phyloP scores from a whole-genome alignment of 352 stramenopile species.

The Globisporangium yorkense region DNA sequence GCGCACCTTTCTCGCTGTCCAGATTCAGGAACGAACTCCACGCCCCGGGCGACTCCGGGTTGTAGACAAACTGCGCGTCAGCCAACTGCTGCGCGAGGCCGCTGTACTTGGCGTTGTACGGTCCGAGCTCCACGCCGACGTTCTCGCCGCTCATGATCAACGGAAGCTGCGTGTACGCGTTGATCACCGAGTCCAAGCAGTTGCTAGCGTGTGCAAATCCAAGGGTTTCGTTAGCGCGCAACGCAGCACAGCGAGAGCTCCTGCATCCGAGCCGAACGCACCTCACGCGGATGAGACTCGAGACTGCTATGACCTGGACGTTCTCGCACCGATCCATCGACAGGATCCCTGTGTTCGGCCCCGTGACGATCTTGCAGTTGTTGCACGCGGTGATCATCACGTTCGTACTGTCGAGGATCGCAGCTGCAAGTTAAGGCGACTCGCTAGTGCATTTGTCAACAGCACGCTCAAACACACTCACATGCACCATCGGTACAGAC shows the following conservation, averaged over 20 bases:
- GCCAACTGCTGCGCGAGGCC: slow-evolving; percentile 77
- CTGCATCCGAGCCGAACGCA: slow-evolving; percentile 13
- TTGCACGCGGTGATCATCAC: slow-evolving; percentile 92
- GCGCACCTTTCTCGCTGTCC: slow-evolving; percentile 52
- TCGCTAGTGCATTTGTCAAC: neutral
- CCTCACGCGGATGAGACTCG: slow-evolving; percentile 85
- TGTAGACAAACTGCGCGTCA: slow-evolving; percentile 35
- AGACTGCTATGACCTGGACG: slow-evolving; percentile 83
- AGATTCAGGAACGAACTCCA: slow-evolving; percentile 73
- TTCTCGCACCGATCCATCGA: slow-evolving; percentile 94
- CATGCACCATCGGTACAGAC: too few relatives aligned
- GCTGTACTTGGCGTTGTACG: slow-evolving; percentile 95
- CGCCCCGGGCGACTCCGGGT: slow-evolving; percentile 38
- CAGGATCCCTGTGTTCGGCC: slow-evolving; percentile 89
- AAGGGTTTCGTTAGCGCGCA: neutral
- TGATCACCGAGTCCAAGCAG: slow-evolving; percentile 90
- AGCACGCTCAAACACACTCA: neutral
- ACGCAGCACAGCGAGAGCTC: neutral
- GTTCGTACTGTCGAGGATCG: slow-evolving; percentile 37
- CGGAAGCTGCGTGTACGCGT: slow-evolving; percentile 88
- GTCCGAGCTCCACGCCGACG: slow-evolving; percentile 90
- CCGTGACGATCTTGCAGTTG: slow-evolving; percentile 95
- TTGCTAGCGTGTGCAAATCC: slow-evolving; percentile 51
- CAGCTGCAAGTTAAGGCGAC: slow-evolving; percentile 42
- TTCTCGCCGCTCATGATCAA: slow-evolving; percentile 95